Base-by-base conservation (phyloP, 73 alveolate species). In the Paramecium bursaria region DNA sequence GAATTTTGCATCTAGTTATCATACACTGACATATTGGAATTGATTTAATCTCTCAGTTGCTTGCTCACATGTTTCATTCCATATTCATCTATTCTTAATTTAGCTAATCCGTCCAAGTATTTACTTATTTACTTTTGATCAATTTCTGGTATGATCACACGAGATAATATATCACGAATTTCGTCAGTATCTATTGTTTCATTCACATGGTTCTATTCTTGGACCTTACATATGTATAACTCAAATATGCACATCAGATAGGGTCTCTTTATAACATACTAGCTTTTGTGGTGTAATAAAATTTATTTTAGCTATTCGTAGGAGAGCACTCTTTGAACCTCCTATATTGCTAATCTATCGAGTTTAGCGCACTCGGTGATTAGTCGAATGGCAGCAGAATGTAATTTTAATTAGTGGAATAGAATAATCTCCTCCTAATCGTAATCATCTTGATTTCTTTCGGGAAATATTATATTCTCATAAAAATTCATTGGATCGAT, bases 171-270 rank as follows among this genome's bases (percentile, higher is more conserved):
- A 21, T 79, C 89, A 21, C 76, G 30, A 10, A 79, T 47, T 54
- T 79, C 89, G 23, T 53, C 76, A 54, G 48, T 79, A 10, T 61
- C 75, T 0, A 79, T 50, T 1, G 85, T 54, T 27, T 79, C 89
- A 47, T 79, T 79, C 5, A 25, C 26, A 13, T 46, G 46, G 5
- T 79, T 73, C 6, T 50, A 54, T 31, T 79, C 89, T 13, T 61
- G 10, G 35, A 60, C 89, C 54, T 79, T 54, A 53, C 54, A 53
- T 29, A 79, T 73, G 42, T 54, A 79, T 50, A 73, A 48, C 54
- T 79, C 89, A 54, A 79, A 79, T 54, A 79, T n/a, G 6, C 89
- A 79, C 26, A 53, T 19, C 22, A 79, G 19, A 17, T 79, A 79
- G 3, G 89, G 74, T 33, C 74, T 54, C 46, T 79, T 79, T 22